A percentile compares a stretch with the other conserved stretches of the same genome.
Conservation (phyloP, 148 eudicot genomes). For the Spergularia marina region DNA sequence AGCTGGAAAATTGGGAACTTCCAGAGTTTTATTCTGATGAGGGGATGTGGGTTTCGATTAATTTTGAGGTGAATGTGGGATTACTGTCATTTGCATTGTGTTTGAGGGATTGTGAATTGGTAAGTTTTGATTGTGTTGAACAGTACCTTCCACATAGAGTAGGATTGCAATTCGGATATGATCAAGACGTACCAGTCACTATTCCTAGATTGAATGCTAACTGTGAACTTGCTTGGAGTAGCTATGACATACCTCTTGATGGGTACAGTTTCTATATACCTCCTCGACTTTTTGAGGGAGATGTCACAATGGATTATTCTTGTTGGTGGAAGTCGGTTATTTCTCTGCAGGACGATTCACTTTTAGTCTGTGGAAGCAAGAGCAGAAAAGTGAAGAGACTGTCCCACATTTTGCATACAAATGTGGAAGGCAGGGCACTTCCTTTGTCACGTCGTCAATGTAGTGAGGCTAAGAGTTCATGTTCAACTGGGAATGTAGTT, state of each 20-base stretch:
- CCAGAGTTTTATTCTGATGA: conserved; percentile 11
- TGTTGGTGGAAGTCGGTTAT: not conserved
- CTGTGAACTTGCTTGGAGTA: not conserved
- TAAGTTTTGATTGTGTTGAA: not conserved
- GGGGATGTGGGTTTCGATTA: not conserved
- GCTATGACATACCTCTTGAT: not conserved
- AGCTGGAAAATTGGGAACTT: conserved; percentile 19
- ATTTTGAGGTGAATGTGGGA: conserved; percentile 7
- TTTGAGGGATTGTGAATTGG: conserved; percentile 8
- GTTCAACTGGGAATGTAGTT: too few species aligned
- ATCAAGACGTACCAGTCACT: not conserved
- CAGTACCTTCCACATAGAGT: conserved; percentile 5
- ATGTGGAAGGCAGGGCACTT: too few species aligned
- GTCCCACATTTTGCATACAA: not conserved
- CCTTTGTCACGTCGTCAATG: too few species aligned
- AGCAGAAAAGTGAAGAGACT: conserved; percentile 2
- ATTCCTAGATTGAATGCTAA: not conserved
- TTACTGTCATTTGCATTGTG: not conserved
- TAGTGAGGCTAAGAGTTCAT: too few species aligned
- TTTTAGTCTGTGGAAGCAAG: not conserved
- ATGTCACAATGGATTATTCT: not conserved
- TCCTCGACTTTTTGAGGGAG: conserved; percentile 5
- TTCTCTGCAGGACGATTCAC: not conserved
- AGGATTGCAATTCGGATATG: conserved; percentile 2
- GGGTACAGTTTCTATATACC: not conserved